Conservation (phyloP, 2,329 filamentous ascomycete genomes). For the Calonectria leucothoes region DNA sequence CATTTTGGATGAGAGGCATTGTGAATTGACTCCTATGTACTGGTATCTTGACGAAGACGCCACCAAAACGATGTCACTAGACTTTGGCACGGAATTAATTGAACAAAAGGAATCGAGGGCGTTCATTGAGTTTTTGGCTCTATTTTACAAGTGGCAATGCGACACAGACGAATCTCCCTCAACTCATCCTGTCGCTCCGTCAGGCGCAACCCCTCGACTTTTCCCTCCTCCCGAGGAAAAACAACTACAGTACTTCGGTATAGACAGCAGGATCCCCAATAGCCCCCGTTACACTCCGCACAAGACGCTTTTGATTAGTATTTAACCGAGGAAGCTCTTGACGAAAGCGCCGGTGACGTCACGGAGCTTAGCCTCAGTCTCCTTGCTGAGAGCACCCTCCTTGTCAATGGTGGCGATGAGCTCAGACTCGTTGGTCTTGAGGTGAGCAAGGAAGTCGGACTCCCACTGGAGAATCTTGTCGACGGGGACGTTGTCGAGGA, state of each 20-base stretch:
- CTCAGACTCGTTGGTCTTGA: constrained; percentile 90
- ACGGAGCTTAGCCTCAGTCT: constrained; percentile 85
- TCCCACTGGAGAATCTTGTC: constrained; percentile 94
- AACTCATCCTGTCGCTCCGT: constrained; percentile 59
- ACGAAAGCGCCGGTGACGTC: constrained; percentile 84
- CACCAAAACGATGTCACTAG: background rate
- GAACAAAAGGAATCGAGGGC: constrained; percentile 72
- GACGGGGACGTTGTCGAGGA: constrained; percentile 90
- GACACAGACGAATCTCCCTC: constrained; percentile 59
- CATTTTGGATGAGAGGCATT: too few relatives aligned
- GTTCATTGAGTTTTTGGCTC: constrained; percentile 70
- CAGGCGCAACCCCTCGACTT: constrained; percentile 59
- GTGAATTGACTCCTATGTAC: too few relatives aligned
- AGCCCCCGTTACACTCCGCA: constrained; percentile 46
- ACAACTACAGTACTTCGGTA: constrained; percentile 58
- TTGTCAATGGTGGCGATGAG: constrained; percentile 89
- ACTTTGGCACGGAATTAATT: background rate
- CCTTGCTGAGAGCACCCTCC: constrained; percentile 97
- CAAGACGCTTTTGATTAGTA: constrained; percentile 43
- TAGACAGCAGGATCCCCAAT: constrained; percentile 58
- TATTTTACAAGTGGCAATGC: constrained; percentile 72
- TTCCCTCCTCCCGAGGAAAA: constrained; percentile 60
- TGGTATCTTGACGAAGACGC: too few relatives aligned
- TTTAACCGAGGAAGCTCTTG: constrained; percentile 85
- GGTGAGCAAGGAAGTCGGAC: constrained; percentile 90